Evolutionary conservation across 352 stramenopile species (phyloP), one percentile per base, ranked within the genome.

Genomic region (Phytophthora hybrid): DNA sequence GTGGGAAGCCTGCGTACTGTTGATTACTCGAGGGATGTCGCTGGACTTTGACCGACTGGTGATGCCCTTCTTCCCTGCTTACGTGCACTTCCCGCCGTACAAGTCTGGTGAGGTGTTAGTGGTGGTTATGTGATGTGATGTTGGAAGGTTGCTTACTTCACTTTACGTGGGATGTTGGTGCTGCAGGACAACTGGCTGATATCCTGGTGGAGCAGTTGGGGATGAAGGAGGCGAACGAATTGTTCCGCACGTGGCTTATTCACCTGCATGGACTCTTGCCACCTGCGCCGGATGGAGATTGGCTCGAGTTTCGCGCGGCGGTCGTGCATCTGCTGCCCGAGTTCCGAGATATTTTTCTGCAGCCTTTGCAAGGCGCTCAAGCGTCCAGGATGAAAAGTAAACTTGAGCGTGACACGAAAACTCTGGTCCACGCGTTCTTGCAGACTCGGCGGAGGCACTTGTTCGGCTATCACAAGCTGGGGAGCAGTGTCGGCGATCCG

Each of bases 1-100:
- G n/a, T 94, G 85, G 85, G 71, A 82, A 47, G 59, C 81, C 32
- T 90, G 78, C 59, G 78, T 95, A n/a, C 9, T 95, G 21, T 66
- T 95, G 16, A 69, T 91, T 18, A 91, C 86, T 19, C 74, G 87
- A 44, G 87, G 83, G 31, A 88, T 94, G 59, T 93, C 87, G 26
- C 62, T 90, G 26, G 76, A 84, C 37, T 82, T 96, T 41, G 85
- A 94, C n/a, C 70, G 73, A 29, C 61, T 91, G 1, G 72, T 90
- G 4, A 75, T 79, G 55, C 67, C 84, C 4, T 91, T 86, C 65
- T 77, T 87, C 47, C 84, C 86, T 1, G 69, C 67, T 10, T 88
- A 84, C 64, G 76, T 93, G 59, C 74, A 79, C 23, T 92, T 93
- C 58, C 79, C 84, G 26, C 78, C 83, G 4, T 93, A 91, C 71